Base-by-base conservation (phyloP, 2,329 filamentous ascomycete species). In the Fusarium chaquense region DNA sequence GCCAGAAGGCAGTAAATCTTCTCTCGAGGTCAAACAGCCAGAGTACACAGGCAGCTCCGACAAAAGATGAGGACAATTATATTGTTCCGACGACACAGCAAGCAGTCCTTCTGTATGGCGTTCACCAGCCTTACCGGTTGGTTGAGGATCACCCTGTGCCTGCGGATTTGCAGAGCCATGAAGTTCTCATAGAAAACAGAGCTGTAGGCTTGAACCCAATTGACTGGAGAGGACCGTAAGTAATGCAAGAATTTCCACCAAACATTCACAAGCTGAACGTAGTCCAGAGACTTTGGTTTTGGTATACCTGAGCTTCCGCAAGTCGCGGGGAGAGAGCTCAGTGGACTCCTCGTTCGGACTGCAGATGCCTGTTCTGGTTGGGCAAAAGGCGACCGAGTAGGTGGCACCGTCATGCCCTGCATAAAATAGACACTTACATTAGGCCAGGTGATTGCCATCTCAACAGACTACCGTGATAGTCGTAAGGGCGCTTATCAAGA, bases 401-500 rank as follows among this genome's bases (percentile, higher is more conserved):
- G 46, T 35, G 7, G 54, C 80, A 76, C 56, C 74, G 8, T 60
- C 16, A 53, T 6, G 35, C 45, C 3, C 75, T 76, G 22, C 84
- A 83, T 4, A 84, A 89, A 50, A 80, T 92, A 24, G 82, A 82
- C 53, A 76, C 81, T 11, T 87, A 89, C 30, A n/a, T 35, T 0
- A n/a, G 89, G 91, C 67, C 81, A 84, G 53, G 83, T 85, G 12
- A 84, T 91, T 35, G 87, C 87, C n/a, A 89, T 91, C 16, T 92
- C 90, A 0, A 93, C 91, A 32, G 91, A 93, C 78, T 93, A 93
- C 74, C 86, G 91, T 18, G 91, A 93, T 72, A 83, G 89, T 22
- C 85, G 91, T 35, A 93, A 93, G 77, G 89, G 89, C 1, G 89
- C 90, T 2, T 93, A 90, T 75, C 91, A 93, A 76, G 82, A 92